A percentile compares a stretch with the other conserved stretches of the same genome.
These are phyloP conservation scores for Eudorina sp. DNA, from an alignment of 139 green algal genomes.

Conservation along the genomic window DNA sequence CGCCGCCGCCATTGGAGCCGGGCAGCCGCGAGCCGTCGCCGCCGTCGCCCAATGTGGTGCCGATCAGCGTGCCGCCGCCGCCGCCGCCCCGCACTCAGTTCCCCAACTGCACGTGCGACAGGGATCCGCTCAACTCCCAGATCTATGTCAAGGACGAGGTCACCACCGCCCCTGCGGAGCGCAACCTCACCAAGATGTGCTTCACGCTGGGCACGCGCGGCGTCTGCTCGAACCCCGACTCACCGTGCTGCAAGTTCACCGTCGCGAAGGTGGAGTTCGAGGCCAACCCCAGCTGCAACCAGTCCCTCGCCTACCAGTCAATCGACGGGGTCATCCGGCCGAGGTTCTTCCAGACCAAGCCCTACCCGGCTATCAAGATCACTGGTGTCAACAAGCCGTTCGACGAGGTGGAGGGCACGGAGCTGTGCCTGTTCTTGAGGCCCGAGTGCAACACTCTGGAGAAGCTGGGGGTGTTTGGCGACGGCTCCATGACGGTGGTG, in stretches of 20 bases:
- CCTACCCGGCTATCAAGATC: constrained; percentile 48
- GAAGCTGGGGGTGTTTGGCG: neutral
- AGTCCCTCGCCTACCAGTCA: constrained; percentile 41
- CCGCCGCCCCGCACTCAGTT: constrained; percentile 21
- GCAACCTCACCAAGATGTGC: constrained; percentile 27
- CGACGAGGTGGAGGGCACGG: neutral
- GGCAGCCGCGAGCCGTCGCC: neutral
- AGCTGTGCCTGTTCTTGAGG: constrained; percentile 27
- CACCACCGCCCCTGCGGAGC: neutral
- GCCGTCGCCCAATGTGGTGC: neutral
- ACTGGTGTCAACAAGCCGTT: constrained; percentile 15
- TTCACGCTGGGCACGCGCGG: neutral
- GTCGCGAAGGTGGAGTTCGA: constrained; percentile 54
- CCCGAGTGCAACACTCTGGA: neutral
- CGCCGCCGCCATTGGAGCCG: neutral
- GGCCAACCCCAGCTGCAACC: constrained; percentile 18
- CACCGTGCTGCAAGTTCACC: constrained; percentile 30
- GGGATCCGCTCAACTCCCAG: neutral
- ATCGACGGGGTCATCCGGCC: constrained; percentile 23
- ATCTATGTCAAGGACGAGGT: neutral
- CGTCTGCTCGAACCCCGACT: neutral
- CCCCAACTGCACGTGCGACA: constrained; percentile 45
- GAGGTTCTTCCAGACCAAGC: constrained; percentile 36
- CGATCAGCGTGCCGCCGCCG: neutral
- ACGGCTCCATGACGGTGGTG: neutral